These are phyloP conservation scores for Pythium dissimile DNA, from an alignment of 352 stramenopile species.

Conservation along the genomic window DNA sequence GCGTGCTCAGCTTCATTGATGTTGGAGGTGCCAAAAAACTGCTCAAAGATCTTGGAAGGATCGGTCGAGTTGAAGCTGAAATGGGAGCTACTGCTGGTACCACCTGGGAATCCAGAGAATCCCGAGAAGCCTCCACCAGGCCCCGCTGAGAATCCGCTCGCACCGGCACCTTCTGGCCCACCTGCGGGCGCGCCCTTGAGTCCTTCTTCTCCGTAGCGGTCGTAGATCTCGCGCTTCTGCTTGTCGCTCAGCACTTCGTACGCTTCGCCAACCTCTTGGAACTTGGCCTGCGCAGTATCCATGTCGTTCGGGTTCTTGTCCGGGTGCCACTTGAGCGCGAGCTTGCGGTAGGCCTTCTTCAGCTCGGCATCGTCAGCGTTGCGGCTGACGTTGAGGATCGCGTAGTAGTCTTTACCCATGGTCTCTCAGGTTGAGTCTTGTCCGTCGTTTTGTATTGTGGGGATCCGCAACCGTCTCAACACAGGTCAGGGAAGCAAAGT, in stretches of 20 bases:
- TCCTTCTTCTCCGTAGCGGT: conserved; percentile 91
- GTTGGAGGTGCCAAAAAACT: conserved; percentile 88
- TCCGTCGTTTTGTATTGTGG: conserved; percentile 3
- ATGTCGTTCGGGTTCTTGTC: conserved; percentile 91
- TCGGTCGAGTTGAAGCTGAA: conserved; percentile 82
- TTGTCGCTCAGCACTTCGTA: conserved; percentile 94
- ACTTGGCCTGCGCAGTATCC: conserved; percentile 86
- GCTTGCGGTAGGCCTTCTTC: conserved; percentile 85
- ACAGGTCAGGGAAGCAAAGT: background rate
- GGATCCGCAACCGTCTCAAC: conserved; percentile 5
- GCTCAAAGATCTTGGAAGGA: conserved; percentile 87
- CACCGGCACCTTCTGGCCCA: conserved; percentile 17
- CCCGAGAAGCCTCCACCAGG: conserved; percentile 42
- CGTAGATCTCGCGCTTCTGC: conserved; percentile 91
- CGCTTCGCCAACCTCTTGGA: conserved; percentile 91
- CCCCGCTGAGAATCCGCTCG: conserved; percentile 22
- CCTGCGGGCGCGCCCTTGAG: conserved; percentile 58
- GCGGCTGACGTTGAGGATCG: conserved; percentile 61
- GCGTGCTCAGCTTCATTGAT: conserved; percentile 64
- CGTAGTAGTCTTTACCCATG: conserved; percentile 89
- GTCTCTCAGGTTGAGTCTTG: background rate
- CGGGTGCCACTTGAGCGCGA: conserved; percentile 90
- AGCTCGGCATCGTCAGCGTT: conserved; percentile 74
- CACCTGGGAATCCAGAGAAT: conserved; percentile 77
- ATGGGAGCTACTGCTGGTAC: conserved; percentile 23